A percentile compares a stretch with the other conserved stretches of the same genome.
phyloP scores from a whole-genome alignment of 306 rosid species.

The Cicer pinnatifidum region DNA sequence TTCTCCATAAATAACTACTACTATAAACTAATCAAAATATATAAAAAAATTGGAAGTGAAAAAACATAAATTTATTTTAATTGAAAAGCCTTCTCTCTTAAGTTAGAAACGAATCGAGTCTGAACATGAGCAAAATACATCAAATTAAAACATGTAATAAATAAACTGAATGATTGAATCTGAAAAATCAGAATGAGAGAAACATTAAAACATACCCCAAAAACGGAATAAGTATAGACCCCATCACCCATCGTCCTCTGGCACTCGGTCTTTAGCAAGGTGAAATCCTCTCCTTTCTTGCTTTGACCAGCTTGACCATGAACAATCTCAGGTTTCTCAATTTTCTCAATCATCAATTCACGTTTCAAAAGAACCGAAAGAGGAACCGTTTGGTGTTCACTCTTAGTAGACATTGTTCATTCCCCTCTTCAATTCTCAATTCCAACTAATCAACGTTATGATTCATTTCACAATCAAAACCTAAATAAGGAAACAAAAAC shows the following conservation, averaged over 20 bases:
- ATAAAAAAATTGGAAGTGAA: neutral
- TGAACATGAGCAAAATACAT: neutral
- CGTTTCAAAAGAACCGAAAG: slow-evolving; percentile 89
- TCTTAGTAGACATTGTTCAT: slow-evolving; percentile 65
- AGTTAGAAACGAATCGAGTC: neutral
- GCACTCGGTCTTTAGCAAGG: slow-evolving; percentile 77
- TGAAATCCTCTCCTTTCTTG: slow-evolving; percentile 93
- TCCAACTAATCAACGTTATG: neutral
- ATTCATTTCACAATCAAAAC: slow-evolving; percentile 38
- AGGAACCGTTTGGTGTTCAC: slow-evolving; percentile 80
- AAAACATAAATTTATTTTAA: neutral
- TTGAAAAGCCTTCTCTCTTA: neutral
- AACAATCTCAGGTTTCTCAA: slow-evolving; percentile 82
- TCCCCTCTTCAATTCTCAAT: slow-evolving; percentile 20
- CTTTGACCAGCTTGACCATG: slow-evolving; percentile 88
- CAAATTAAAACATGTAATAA: slow-evolving; percentile 23
- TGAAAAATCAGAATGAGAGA: neutral
- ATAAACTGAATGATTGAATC: slow-evolving; percentile 9
- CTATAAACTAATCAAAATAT: neutral
- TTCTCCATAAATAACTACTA: neutral
- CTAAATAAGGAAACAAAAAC: slow-evolving; percentile 43
- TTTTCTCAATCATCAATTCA: slow-evolving; percentile 81
- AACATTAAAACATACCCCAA: slow-evolving; percentile 63
- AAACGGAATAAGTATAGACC: slow-evolving; percentile 85
- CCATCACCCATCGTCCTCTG: slow-evolving; percentile 92